Evolutionary conservation across 768 basidiomycete genomes (phyloP), one percentile per base, ranked within the genome.

Genomic region (Trametes meyenii): DNA sequence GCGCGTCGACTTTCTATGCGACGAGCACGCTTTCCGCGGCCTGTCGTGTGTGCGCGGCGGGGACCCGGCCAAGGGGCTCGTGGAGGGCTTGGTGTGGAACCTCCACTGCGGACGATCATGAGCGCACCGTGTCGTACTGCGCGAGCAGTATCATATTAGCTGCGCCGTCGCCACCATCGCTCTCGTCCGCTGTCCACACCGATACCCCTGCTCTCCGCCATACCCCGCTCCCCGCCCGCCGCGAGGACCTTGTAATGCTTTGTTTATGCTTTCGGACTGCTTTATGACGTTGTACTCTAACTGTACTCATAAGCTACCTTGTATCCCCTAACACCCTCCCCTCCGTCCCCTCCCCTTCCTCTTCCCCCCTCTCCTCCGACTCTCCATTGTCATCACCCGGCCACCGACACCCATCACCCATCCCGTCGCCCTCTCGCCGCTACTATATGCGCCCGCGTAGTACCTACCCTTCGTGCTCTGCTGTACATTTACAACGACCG

Each of bases 1-100:
- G 69, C 72, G 83, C 52, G 77, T 87, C 0, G 85, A 87, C 69
- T 85, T 84, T 65, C 70, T 87, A 48, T 70, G 74, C 50, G 76
- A 61, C n/a, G 16, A 36, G 26, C 57, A 55, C 44, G 48, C 52
- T 44, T 70, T 70, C 61, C 50, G 48, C 29, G 69, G 69, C n/a
- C 62, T 70, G 35, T 59, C 60, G 13, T 42, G 62, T 40, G 67
- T 65, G 46, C 64, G 59, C 17, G 61, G 57, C 19, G 67, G 60
- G 17, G 44, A 61, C 36, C 53, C 58, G 29, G 57, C 58, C 44
- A 65, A 66, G 59, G 60, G 61, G 14, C 62, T 66, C 23, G 52
- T 43, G 43, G 58, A 53, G 16, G 65, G 68, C 26, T 45, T 58
- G 24, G 66, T 62, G 42, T 64, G 66, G 64, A 35, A 48, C 46